phyloP scores from a whole-genome alignment of 768 basidiomycete species.

The Termitomyces bulborhizus region DNA sequence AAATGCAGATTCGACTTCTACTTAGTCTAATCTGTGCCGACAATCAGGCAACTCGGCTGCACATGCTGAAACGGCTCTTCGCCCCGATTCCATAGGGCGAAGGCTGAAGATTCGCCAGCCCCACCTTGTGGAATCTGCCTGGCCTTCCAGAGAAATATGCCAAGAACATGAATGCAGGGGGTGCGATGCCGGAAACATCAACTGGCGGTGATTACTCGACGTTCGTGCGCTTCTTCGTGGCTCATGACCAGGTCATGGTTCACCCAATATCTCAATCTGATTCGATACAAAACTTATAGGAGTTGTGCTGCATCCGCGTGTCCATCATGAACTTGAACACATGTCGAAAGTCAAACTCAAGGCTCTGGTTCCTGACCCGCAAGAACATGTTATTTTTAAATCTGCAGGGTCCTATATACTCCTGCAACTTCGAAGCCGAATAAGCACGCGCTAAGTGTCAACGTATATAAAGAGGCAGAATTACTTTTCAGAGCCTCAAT shows the following conservation, averaged over 20 bases:
- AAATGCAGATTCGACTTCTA: too few species aligned
- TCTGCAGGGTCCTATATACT: background rate
- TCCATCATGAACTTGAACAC: background rate
- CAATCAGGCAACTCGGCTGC: background rate
- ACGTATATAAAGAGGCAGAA: background rate
- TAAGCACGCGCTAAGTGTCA: background rate
- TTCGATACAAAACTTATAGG: background rate
- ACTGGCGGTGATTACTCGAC: background rate
- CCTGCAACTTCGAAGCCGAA: conserved; percentile 1
- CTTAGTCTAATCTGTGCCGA: background rate
- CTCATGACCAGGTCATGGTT: background rate
- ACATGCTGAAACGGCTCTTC: background rate
- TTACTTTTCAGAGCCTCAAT: background rate
- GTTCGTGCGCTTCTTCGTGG: background rate
- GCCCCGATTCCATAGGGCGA: background rate
- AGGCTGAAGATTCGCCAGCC: background rate
- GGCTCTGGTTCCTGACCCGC: background rate
- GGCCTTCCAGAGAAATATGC: background rate
- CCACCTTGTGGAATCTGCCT: background rate
- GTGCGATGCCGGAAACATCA: background rate
- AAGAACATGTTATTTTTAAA: background rate
- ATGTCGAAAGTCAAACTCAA: background rate
- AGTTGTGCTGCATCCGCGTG: background rate
- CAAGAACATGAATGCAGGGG: background rate
- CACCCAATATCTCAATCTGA: background rate